Percentiles rank a stretch among this genome's conserved stretches.
Conservation (phyloP, 2,329 filamentous ascomycete genomes). For the Nigrospora sphaerica region DNA sequence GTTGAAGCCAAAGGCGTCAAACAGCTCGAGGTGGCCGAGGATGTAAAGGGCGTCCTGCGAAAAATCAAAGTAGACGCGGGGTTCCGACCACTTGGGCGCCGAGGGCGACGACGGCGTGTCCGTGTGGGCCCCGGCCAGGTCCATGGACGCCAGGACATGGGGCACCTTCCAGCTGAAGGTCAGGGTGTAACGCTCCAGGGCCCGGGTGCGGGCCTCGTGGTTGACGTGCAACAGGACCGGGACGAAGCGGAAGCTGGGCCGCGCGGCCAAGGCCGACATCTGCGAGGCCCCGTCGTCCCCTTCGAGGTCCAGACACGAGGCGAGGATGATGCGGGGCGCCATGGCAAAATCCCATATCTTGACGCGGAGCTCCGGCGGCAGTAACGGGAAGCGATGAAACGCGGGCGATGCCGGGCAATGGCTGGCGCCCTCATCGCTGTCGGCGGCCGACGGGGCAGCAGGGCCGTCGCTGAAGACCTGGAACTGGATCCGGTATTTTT, state of each 20-base stretch:
- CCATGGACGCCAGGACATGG: slow-evolving; percentile 21
- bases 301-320: slow-evolving; percentile 27
- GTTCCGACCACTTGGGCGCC: slow-evolving; percentile 23
- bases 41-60: slow-evolving; percentile 37
- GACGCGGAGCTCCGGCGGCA: slow-evolving; percentile 40
- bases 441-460: not conserved
- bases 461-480: not conserved
- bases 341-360: slow-evolving; percentile 38
- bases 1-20: slow-evolving; percentile 37
- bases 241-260: slow-evolving; percentile 15
- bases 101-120: not conserved
- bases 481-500: not conserved
- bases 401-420: not conserved
- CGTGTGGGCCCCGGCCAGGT: not conserved
- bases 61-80: slow-evolving; percentile 42
- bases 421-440: not conserved
- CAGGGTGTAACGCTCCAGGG: slow-evolving; percentile 34
- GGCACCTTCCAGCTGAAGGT: slow-evolving; percentile 40
- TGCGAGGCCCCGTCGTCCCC: slow-evolving; percentile 1
- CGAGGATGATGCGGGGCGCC: slow-evolving; percentile 35
- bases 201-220: slow-evolving; percentile 34
- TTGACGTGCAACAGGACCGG: slow-evolving; percentile 37
- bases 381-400: slow-evolving; percentile 26
- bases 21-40: slow-evolving; percentile 39
- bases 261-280: slow-evolving; percentile 6